These are phyloP conservation scores for Candida railenensis DNA, from an alignment of 805 yeast species.

Conservation along the genomic window DNA sequence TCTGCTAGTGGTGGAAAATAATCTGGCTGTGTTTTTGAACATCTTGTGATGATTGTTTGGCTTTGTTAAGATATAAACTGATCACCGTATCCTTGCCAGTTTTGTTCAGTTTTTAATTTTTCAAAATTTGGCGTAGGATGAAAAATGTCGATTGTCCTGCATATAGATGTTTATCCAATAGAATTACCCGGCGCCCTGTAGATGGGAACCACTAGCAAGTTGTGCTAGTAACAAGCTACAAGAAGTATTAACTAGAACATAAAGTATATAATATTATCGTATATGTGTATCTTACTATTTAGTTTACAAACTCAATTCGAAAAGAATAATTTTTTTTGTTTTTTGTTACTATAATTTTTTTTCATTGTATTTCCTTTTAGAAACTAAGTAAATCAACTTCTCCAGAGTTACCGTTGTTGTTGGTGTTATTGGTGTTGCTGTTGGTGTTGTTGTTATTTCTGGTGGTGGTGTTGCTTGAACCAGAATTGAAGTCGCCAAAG, in stretches of 20 bases:
- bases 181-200: neutral
- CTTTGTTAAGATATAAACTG: too few species aligned
- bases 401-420: conserved; percentile 18
- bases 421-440: conserved; percentile 13
- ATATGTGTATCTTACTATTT: neutral
- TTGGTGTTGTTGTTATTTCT: conserved; percentile 10
- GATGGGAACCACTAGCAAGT: neutral
- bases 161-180: neutral
- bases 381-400: conserved; percentile 52
- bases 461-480: conserved; percentile 11
- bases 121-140: too few species aligned
- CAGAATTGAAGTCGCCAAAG: conserved; percentile 32
- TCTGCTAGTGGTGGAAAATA: conserved; percentile 48
- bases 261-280: neutral
- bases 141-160: neutral
- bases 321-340: too few species aligned
- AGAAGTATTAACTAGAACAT: neutral
- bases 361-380: conserved; percentile 14
- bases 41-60: conserved; percentile 2
- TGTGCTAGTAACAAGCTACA: too few species aligned
- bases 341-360: neutral
- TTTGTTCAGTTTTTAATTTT: too few species aligned
- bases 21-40: conserved; percentile 37
- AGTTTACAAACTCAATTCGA: neutral
- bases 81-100: too few species aligned